phyloP scores from a whole-genome alignment of 106 monocot genomes.

The Dendrobium nobile region DNA sequence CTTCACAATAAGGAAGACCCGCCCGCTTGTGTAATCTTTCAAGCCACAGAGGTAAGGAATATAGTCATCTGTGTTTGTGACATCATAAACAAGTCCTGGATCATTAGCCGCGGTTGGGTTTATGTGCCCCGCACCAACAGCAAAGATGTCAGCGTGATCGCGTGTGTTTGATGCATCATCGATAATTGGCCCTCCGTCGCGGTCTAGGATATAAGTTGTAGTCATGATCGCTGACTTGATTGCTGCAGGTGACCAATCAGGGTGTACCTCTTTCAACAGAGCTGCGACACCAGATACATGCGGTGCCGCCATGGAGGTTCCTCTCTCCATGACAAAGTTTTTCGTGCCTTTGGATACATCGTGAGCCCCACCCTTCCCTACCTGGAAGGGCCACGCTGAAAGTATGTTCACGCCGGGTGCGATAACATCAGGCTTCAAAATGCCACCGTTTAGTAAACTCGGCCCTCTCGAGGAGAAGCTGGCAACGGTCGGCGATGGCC shows the following conservation, averaged over 20 bases:
- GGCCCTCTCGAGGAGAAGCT: conserved; percentile 20
- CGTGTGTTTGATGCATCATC: background rate
- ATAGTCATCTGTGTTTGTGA: background rate
- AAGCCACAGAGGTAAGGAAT: conserved; percentile 14
- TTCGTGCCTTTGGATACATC: background rate
- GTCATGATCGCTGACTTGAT: conserved; percentile 33
- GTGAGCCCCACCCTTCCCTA: background rate
- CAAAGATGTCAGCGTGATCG: background rate
- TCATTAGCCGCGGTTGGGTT: background rate
- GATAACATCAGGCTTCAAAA: conserved; percentile 14
- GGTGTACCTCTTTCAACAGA: conserved; percentile 6
- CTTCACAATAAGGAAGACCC: background rate
- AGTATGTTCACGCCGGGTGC: conserved; percentile 12
- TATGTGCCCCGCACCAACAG: conserved; percentile 12
- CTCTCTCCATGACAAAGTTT: conserved; percentile 8
- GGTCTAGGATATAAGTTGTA: background rate
- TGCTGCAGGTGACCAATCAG: conserved; percentile 21
- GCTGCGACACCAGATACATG: conserved; percentile 17
- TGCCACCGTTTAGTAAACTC: background rate
- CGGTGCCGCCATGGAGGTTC: conserved; percentile 14
- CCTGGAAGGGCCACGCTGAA: conserved; percentile 10
- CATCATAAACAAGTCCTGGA: conserved; percentile 17
- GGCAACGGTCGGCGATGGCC: conserved; percentile 3
- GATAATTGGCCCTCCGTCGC: background rate
- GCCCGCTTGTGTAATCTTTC: background rate